Percentiles rank a stretch among this genome's conserved stretches.
phyloP scores from a whole-genome alignment of 768 basidiomycete species.

The Leccinum subgranulosum region DNA sequence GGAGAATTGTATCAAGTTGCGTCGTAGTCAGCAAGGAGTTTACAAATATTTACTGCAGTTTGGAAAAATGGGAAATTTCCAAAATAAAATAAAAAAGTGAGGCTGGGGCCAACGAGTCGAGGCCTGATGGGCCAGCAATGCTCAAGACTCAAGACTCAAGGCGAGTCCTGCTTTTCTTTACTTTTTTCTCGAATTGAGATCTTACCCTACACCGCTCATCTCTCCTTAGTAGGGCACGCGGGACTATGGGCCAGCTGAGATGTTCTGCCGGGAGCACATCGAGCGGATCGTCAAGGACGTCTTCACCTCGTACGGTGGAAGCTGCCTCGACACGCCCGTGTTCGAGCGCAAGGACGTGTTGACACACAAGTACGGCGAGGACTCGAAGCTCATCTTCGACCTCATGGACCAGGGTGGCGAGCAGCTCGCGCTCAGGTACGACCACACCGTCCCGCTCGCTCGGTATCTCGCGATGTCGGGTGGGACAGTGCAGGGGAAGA shows the following conservation, averaged over 20 bases:
- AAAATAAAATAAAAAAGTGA: too few species aligned
- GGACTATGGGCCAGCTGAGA: slow-evolving; percentile 91
- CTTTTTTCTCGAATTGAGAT: slow-evolving; percentile 1
- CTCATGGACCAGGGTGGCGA: slow-evolving; percentile 97
- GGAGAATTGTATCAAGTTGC: too few species aligned
- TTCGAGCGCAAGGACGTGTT: slow-evolving; percentile 97
- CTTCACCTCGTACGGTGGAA: slow-evolving; percentile 86
- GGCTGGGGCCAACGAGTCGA: too few species aligned
- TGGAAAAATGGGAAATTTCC: too few species aligned
- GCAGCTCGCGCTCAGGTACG: slow-evolving; percentile 89
- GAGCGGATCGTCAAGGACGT: slow-evolving; percentile 84
- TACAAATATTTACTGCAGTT: too few species aligned
- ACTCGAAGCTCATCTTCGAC: slow-evolving; percentile 96
- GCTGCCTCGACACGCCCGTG: slow-evolving; percentile 95
- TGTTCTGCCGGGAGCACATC: slow-evolving; percentile 87
- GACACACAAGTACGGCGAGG: slow-evolving; percentile 97
- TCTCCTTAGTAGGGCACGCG: slow-evolving; percentile 69
- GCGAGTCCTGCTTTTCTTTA: slow-evolving; percentile 37
- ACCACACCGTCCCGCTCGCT: slow-evolving; percentile 96
- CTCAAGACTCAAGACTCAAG: slow-evolving; percentile 87
- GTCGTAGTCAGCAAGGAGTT: too few species aligned
- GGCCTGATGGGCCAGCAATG: too few species aligned
- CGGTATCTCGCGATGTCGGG: slow-evolving; percentile 94
- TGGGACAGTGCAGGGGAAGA: slow-evolving; percentile 73
- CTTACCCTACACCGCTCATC: not conserved